Evolutionary conservation across 2,329 filamentous ascomycete species (phyloP).

Genomic region (Arthrobotrys sinensis): DNA sequence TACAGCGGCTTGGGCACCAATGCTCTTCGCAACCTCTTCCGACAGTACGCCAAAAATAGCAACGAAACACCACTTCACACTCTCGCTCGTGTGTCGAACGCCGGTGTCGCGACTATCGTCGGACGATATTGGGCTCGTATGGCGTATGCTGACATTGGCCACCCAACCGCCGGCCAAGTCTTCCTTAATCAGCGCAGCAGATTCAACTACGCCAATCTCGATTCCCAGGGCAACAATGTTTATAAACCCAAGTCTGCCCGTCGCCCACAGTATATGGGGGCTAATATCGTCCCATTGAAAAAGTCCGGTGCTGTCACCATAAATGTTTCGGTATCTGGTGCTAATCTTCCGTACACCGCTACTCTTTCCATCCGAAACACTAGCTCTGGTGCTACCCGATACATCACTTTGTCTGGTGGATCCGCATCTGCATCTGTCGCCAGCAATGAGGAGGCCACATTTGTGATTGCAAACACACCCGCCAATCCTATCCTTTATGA

Average conservation of each 20-base stretch:
- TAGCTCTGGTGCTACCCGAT: conserved; percentile 66
- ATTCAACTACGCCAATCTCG: conserved; percentile 69
- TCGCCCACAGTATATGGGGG: conserved; percentile 71
- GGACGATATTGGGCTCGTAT: conserved; percentile 72
- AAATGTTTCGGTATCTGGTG: conserved; percentile 65
- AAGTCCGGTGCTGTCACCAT: conserved; percentile 65
- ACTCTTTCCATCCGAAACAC: conserved; percentile 68
- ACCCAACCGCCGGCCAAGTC: conserved; percentile 67
- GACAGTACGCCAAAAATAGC: conserved; percentile 69
- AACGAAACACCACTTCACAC: conserved; percentile 72
- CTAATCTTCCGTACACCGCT: conserved; percentile 67
- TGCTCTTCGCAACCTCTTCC: conserved; percentile 69
- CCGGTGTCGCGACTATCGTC: conserved; percentile 68
- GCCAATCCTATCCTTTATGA: conserved; percentile 69
- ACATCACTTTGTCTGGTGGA: conserved; percentile 67
- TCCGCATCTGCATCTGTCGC: conserved; percentile 66
- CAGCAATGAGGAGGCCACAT: conserved; percentile 68
- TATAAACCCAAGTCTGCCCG: conserved; percentile 70
- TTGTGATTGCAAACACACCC: conserved; percentile 72
- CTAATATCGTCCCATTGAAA: conserved; percentile 70
- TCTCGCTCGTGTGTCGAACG: conserved; percentile 68
- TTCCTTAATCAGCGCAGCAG: conserved; percentile 67
- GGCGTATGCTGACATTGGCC: conserved; percentile 72
- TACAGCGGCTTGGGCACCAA: conserved; percentile 68
- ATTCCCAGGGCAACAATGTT: conserved; percentile 66